Conservation (phyloP, 2,329 filamentous ascomycete genomes). For the Aotearoamyces nothofagi region DNA sequence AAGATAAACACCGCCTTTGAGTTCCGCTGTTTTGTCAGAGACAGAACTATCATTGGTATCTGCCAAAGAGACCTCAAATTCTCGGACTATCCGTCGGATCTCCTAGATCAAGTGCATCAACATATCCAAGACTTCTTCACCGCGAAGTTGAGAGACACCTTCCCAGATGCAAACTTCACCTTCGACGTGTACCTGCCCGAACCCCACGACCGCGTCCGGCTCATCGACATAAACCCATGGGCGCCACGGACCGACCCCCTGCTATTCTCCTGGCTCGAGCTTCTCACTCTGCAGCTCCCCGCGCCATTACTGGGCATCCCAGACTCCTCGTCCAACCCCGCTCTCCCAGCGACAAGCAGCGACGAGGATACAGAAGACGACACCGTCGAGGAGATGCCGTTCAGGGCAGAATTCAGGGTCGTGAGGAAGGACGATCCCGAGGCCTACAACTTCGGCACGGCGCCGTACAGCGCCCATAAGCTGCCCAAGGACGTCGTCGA, state of each 20-base stretch:
- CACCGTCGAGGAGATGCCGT: conserved; percentile 37
- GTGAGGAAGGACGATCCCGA: conserved; percentile 76
- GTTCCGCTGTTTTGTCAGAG: conserved; percentile 88
- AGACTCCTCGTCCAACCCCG: conserved; percentile 15
- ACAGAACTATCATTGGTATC: conserved; percentile 65
- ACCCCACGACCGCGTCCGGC: conserved; percentile 38
- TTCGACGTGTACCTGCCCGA: conserved; percentile 90
- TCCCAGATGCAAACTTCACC: conserved; percentile 69
- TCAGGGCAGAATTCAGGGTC: conserved; percentile 65
- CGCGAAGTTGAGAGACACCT: conserved; percentile 55
- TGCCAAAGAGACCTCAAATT: conserved; percentile 83
- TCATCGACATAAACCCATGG: conserved; percentile 95
- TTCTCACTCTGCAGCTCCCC: conserved; percentile 56
- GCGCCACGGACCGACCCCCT: conserved; percentile 77
- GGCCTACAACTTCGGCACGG: conserved; percentile 70
- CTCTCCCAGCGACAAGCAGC: conserved; percentile 19
- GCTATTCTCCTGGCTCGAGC: conserved; percentile 79
- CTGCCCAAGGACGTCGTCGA: conserved; percentile 84
- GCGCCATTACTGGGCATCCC: conserved; percentile 36
- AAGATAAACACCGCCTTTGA: conserved; percentile 81
- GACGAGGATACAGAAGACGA: conserved; percentile 29
- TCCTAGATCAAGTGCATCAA: conserved; percentile 52
- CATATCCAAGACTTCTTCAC: conserved; percentile 67
- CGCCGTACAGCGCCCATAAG: conserved; percentile 91
- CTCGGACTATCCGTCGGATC: conserved; percentile 59